Conservation (phyloP, 352 stramenopile genomes). For the Phytophthora kernoviae region DNA sequence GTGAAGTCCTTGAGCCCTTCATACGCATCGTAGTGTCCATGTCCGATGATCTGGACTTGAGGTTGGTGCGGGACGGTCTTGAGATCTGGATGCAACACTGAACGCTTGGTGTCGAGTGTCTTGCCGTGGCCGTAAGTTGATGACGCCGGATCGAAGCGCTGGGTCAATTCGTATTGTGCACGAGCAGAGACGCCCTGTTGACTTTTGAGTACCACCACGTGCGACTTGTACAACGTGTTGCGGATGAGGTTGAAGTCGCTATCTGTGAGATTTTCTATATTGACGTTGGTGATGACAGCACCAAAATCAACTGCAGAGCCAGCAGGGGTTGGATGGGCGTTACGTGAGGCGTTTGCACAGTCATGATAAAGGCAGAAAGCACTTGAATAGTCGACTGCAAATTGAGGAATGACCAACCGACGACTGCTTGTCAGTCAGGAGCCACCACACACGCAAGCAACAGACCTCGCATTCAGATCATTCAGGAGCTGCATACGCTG, state of each 20-base stretch:
- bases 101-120: constrained; percentile 34
- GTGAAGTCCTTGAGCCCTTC: constrained; percentile 37
- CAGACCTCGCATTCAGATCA: not conserved
- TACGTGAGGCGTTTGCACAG: constrained; percentile 18
- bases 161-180: constrained; percentile 34
- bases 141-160: constrained; percentile 30
- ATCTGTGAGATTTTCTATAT: constrained; percentile 30
- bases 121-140: constrained; percentile 37
- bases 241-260: constrained; percentile 29
- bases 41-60: constrained; percentile 38
- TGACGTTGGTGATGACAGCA: constrained; percentile 24
- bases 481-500: not conserved
- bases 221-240: constrained; percentile 30
- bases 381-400: constrained; percentile 5
- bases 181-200: constrained; percentile 24
- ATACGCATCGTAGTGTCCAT: constrained; percentile 40
- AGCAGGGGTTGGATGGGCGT: constrained; percentile 21
- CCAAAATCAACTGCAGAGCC: constrained; percentile 28
- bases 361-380: constrained; percentile 9
- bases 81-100: constrained; percentile 32
- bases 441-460: not conserved
- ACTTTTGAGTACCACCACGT: constrained; percentile 39
- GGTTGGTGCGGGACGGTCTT: constrained; percentile 38
- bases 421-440: not conserved
- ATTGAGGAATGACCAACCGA: constrained; percentile 16